Percentiles rank a stretch among this genome's conserved stretches.
Conservation (phyloP, 768 basidiomycete species). For the Sutorius australiensis region DNA sequence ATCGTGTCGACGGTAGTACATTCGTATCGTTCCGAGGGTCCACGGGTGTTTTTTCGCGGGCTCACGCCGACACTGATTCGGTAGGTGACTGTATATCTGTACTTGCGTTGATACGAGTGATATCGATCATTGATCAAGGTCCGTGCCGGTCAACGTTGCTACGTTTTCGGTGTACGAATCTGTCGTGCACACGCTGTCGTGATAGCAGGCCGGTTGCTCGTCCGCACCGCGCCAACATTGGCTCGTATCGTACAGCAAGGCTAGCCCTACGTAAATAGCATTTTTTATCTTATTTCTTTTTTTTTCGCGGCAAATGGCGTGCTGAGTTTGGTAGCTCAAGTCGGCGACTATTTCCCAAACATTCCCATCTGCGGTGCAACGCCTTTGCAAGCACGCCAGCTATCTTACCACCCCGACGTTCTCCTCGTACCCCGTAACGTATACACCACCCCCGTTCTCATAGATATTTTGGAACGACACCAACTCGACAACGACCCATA, state of each 20-base stretch:
- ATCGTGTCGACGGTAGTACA: slow-evolving; percentile 54
- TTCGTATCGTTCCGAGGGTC: slow-evolving; percentile 63
- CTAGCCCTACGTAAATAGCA: not conserved
- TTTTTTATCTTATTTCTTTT: not conserved
- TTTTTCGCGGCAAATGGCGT: slow-evolving; percentile 27
- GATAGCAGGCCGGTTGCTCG: not conserved
- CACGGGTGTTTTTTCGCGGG: slow-evolving; percentile 70
- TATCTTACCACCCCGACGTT: slow-evolving; percentile 13
- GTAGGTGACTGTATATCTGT: slow-evolving; percentile 31
- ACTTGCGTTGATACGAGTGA: not conserved
- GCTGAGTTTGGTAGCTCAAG: slow-evolving; percentile 29
- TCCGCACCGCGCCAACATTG: too few species aligned
- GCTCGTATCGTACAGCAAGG: not conserved
- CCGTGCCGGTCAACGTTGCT: slow-evolving; percentile 85
- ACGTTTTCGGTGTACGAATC: slow-evolving; percentile 73
- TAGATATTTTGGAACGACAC: too few species aligned
- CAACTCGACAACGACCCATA: too few species aligned
- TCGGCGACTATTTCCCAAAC: slow-evolving; percentile 11
- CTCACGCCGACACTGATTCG: slow-evolving; percentile 78
- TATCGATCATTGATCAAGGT: slow-evolving; percentile 42
- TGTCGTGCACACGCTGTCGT: slow-evolving; percentile 41
- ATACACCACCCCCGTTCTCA: too few species aligned
- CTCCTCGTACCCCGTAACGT: not conserved
- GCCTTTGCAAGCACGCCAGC: slow-evolving; percentile 29
- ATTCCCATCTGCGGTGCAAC: slow-evolving; percentile 36